Evolutionary conservation across 73 alveolate species (phyloP), one percentile per base, ranked within the genome.

Genomic region (Paramecium biaurelia): DNA sequence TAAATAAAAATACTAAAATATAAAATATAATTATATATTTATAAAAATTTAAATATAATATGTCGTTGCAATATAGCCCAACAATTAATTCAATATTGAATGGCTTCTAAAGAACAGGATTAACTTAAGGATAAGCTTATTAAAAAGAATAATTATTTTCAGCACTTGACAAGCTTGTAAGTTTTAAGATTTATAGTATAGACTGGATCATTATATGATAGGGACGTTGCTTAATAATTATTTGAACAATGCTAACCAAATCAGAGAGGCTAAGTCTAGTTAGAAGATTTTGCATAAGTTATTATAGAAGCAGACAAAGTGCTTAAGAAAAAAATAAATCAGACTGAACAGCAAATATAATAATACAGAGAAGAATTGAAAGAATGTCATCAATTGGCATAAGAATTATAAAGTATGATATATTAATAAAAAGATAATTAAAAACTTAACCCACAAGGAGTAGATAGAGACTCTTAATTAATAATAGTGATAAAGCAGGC

Each of bases 261-360:
- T 79, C 56, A 79, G 15, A 79, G 90, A 47, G 74, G 90, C 18
- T 18, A 79, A 24, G 90, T 79, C 12, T 30, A 24, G 18, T 79
- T 79, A 63, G 90, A 79, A 42, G 70, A 38, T 42, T 79, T 79
- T 79, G 70, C 76, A 43, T 20, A 21, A 43, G 90, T 79, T 23
- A 45, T 79, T 45, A 37, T 79, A n/a, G 90, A 79, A 79, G 90
- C 90, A 30, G 90, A 79, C 56, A 79, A 79, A 79, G 56, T 79
- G 56, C 37, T 79, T 0, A 43, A 79, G 72, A 79, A 79, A 45
- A 79, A 79, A 45, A 43, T 79, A 79, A 23, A 11, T 20, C 47
- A 26, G n/a, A 45, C 90, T 20, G 70, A 43, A 23, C 15, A 79
- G n/a, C 28, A 43, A 43, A 45, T 43, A 11, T 14, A 43, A 47